Evolutionary conservation across 306 rosid genomes (phyloP), one percentile per base, ranked within the genome.

Genomic region (Quercus glauca): DNA sequence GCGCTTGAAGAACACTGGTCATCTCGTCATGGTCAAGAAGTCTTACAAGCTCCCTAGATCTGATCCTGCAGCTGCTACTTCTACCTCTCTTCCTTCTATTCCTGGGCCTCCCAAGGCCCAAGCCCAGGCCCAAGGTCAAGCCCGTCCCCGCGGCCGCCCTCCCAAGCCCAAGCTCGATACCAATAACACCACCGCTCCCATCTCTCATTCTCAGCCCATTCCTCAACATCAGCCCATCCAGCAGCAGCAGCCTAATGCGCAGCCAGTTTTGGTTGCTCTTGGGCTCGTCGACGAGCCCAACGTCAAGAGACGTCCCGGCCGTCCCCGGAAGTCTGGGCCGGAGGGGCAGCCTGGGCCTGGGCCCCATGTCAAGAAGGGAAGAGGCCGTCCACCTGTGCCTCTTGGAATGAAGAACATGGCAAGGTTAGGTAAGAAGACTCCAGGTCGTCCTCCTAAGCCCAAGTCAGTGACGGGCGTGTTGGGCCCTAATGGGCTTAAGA

Each of bases 41-140:
- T 93, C 98, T 5, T 93, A 93, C 75, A 88, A 64, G 76, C 88
- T 93, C 0, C 90, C 97, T 70, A 85, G 92, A 90, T 89, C 98
- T 85, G 87, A 87, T 35, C 15, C 53, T 12, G 43, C 70, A 5
- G 53, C 53, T 49, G 43, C 67, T 6, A 23, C 88, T 0, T 7
- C 70, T 5, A 25, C 69, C 1, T 2, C 80, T 14, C 21, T 81
- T 29, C 58, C 57, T 31, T 55, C 78, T 67, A 26, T 79, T n/a
- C 6, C 73, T 17, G 82, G 77, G 21, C 12, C 83, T 15, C 6
- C 75, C 55, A 4, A 70, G 88, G 41, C 20, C n/a, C 70, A 82
- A 2, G 83, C 83, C 69, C 87, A 73, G 83, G 41, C 20, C n/a
- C 70, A 82, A 3, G 85, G 79, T 64, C 87, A 49, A 3, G 4